Percentiles rank a stretch among this genome's conserved stretches.
These are phyloP conservation scores for Sparassis latifolia DNA, from an alignment of 1,284 basidiomycete genomes.

Conservation along the genomic window DNA sequence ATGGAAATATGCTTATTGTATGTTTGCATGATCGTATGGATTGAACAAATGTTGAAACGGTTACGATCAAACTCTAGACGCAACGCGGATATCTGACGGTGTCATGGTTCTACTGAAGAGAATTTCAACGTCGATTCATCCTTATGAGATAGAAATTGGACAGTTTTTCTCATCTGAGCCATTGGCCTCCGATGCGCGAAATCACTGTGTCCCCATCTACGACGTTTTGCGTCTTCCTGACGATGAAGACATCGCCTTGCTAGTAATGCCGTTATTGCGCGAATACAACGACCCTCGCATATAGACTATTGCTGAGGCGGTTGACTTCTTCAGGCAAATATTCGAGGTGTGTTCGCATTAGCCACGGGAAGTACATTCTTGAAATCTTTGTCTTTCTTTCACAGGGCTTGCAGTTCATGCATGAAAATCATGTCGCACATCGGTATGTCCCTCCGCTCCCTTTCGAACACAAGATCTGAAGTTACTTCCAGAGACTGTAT, in stretches of 20 bases:
- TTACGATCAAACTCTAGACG: background rate
- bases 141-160: slow-evolving; percentile 10
- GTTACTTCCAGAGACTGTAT: slow-evolving; percentile 29
- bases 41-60: no score
- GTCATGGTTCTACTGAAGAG: background rate
- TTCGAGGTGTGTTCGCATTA: background rate
- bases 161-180: slow-evolving; percentile 11
- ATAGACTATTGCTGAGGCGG: slow-evolving; percentile 17
- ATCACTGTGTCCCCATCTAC: slow-evolving; percentile 20
- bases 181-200: slow-evolving; percentile 14
- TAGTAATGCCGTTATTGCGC: slow-evolving; percentile 20
- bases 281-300: slow-evolving; percentile 14
- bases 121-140: background rate
- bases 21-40: background rate
- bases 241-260: slow-evolving; percentile 3
- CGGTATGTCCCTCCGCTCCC: background rate
- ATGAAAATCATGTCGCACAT: slow-evolving; percentile 4
- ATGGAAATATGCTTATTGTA: slow-evolving; percentile 5
- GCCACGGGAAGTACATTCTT: background rate
- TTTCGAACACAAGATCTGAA: no score
- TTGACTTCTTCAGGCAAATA: slow-evolving; percentile 15
- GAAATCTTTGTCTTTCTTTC: no score
- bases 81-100: background rate
- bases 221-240: slow-evolving; percentile 10
- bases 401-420: slow-evolving; percentile 8